Base-by-base conservation (phyloP, 805 yeast species). In the Wickerhamomyces alni region DNA sequence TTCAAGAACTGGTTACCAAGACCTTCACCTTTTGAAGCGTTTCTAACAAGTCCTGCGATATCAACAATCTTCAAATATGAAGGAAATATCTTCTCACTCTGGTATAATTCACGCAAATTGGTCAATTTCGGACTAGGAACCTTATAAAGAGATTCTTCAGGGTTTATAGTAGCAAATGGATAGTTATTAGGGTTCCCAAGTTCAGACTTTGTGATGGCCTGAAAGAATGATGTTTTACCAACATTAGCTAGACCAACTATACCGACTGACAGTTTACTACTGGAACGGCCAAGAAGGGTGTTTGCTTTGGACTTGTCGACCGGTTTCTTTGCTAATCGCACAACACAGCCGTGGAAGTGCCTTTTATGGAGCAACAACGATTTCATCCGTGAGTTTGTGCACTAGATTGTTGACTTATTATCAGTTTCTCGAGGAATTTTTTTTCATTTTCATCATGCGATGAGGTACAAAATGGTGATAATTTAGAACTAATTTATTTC, bases 21-120 rank as follows among this genome's bases (percentile, higher is more conserved):
- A 38, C 94, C 94, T 63, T 81, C 87, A 46, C 94, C 94, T 37
- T 75, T 73, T n/a, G 83, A 75, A 4, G 94, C 94, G 56, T 86
- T 87, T 61, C 80, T 77, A 35, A 87, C 83, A 46, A 84, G 68
- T 38, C 94, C 94, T 13, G 94, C 94, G 57, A 84, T 84, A 58
- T 84, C 94, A 49, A 77, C 80, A 34, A 84, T 70, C 35, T 86
- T 81, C 56, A 84, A 68, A 43, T 69, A 74, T 4, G 88, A 82
- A 27, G 87, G 84, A 36, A 82, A 74, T 45, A 74, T 74, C 54
- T 76, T 76, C 47, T 75, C 73, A 43, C 86, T 76, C 43, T 70
- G 67, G 62, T 79, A 84, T 41, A 82, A 52, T 30, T 66, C 65
- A 47, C 72, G 69, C 28, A 84, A 64, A 33, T 64, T 69, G 40